Evolutionary conservation across 2,329 filamentous ascomycete species (phyloP).

Genomic region (Incumbomyces delicatus): DNA sequence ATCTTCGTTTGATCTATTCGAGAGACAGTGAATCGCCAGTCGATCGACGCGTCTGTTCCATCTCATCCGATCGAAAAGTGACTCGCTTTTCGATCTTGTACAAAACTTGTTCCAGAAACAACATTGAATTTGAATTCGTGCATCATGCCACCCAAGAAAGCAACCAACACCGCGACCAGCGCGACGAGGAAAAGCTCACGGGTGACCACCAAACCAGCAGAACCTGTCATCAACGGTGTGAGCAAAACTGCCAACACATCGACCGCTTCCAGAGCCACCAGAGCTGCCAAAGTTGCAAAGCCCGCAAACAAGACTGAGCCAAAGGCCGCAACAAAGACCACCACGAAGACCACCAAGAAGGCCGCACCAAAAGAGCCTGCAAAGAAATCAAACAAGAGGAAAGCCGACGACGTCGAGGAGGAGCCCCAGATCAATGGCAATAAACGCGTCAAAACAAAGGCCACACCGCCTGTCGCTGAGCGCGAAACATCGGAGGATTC

Average conservation of each 20-base stretch:
- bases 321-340: slow-evolving; percentile 7
- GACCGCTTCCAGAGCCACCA: slow-evolving; percentile 2
- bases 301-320: not conserved
- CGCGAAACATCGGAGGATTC: not conserved
- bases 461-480: not conserved
- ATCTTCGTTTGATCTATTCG: too few relatives aligned
- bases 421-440: slow-evolving; percentile 1
- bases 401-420: slow-evolving; percentile 15
- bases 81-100: not conserved
- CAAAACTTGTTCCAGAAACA: not conserved
- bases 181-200: slow-evolving; percentile 4
- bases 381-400: slow-evolving; percentile 15
- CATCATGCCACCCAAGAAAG: slow-evolving; percentile 12
- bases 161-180: slow-evolving; percentile 1
- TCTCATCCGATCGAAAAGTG: too few relatives aligned
- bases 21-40: too few relatives aligned
- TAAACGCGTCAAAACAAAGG: slow-evolving; percentile 4
- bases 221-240: slow-evolving; percentile 5
- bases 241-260: slow-evolving; percentile 8
- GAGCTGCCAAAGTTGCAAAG: not conserved
- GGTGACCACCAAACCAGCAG: slow-evolving; percentile 7
- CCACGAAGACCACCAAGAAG: slow-evolving; percentile 8
- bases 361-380: slow-evolving; percentile 6
- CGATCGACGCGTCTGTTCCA: too few relatives aligned
- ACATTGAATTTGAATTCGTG: too few relatives aligned